These are phyloP conservation scores for Psilocybe cyanescens DNA, from an alignment of 768 basidiomycete genomes.

Conservation along the genomic window DNA sequence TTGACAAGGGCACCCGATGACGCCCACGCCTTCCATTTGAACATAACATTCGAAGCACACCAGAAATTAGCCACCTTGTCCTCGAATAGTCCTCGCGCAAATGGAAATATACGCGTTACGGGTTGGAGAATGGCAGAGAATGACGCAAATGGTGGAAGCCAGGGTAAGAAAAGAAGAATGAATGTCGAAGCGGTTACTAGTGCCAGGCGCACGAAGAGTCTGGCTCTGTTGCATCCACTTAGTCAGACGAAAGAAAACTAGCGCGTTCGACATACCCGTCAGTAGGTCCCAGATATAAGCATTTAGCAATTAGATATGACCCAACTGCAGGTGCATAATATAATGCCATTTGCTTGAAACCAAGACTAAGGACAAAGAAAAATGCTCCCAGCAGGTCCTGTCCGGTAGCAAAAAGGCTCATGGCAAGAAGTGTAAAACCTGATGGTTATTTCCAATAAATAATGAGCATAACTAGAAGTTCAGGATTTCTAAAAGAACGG, in stretches of 20 bases:
- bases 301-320: conserved; percentile 88
- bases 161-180: conserved; percentile 75
- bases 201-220: conserved; percentile 70
- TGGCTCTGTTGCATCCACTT: conserved; percentile 29
- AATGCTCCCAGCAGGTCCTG: conserved; percentile 78
- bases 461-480: conserved; percentile 3
- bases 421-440: conserved; percentile 68
- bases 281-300: conserved; percentile 73
- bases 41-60: conserved; percentile 88
- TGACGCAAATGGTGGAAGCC: conserved; percentile 70
- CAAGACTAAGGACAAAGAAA: conserved; percentile 81
- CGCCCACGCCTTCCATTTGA: conserved; percentile 80
- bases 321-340: conserved; percentile 96
- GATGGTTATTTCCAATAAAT: background rate
- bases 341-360: conserved; percentile 96
- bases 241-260: background rate
- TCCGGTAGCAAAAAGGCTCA: conserved; percentile 71
- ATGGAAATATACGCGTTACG: conserved; percentile 87
- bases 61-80: conserved; percentile 98
- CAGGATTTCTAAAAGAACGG: background rate
- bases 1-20: conserved; percentile 55
- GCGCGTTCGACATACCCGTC: conserved; percentile 58
- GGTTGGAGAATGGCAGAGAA: conserved; percentile 57
- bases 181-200: conserved; percentile 66
- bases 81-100: conserved; percentile 88